Base-by-base conservation (phyloP, 2,329 filamentous ascomycete species). In the Pseudogymnoascus sp. region DNA sequence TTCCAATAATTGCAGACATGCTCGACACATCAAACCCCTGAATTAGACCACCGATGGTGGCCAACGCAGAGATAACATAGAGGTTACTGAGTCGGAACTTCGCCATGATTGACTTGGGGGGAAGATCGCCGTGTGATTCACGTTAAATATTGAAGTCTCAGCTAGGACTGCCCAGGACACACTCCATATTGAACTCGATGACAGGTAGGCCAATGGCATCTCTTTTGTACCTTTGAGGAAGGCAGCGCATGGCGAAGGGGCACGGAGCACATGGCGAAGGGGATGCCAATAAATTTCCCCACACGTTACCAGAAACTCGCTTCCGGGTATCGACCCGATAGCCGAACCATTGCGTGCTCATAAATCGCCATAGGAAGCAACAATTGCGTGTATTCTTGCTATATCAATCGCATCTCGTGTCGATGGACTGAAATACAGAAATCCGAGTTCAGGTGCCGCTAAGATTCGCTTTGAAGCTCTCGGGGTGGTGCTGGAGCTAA, bases 21-120 rank as follows among this genome's bases (percentile, higher is more conserved):
- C 79, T 82, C 5, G 77, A 79, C 64, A 84, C 82, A 69, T 84
- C 82, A 68, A 84, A 84, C 62, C 82, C 82, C 49, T 63, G 62
- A 8, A 63, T 49, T 36, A 63, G 25, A 21, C 62, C 62, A 25
- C 62, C 62, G 37, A 60, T 63, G 8, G 38, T 60, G 18, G 59
- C 62, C 34, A 63, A 31, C 3, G 62, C 37, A 28, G 62, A 59
- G 28, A 63, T 60, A 18, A 63, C 21, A 31, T 63, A 63, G 18
- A 63, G 31, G 14, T 63, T 63, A 18, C 46, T 38, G 40, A 63
- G 46, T 16, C n/a, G 31, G 40, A 61, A 61, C 16, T 62, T 63
- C n/a, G 62, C 62, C 62, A 63, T 63, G 16, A 28, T 59, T 59
- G 43, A 28, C 43, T 25, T 49, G 23, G 16, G 4, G 43, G 43